Conservation (phyloP, 257 asterid species). For the Solanum tarapatanum region DNA sequence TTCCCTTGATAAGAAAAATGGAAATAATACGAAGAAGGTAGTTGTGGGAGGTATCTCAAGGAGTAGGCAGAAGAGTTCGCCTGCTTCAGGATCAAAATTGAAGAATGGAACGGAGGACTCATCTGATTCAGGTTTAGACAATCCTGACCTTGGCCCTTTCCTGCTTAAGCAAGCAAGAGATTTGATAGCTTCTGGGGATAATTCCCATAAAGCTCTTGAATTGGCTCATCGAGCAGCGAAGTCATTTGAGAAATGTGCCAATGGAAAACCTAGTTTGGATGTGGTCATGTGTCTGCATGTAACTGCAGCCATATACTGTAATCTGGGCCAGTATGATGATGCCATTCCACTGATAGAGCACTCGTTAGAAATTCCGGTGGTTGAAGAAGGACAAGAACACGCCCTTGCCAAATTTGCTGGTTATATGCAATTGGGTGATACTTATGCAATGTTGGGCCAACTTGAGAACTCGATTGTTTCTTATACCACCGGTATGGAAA, state of each 20-base stretch:
- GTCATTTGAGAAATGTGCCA: slow-evolving; percentile 64
- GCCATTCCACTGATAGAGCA: slow-evolving; percentile 70
- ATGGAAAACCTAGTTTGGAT: slow-evolving; percentile 65
- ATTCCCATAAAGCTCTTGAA: slow-evolving; percentile 65
- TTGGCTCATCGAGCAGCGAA: slow-evolving; percentile 68
- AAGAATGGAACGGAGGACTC: slow-evolving; percentile 38
- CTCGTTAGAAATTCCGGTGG: slow-evolving; percentile 58
- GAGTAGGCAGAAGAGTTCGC: slow-evolving; percentile 1
- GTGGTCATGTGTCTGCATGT: slow-evolving; percentile 83
- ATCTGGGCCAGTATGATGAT: slow-evolving; percentile 60
- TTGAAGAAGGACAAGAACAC: slow-evolving; percentile 74
- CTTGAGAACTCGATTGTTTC: slow-evolving; percentile 59
- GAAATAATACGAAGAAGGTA: slow-evolving; percentile 22
- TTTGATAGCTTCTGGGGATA: slow-evolving; percentile 80
- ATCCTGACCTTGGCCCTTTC: slow-evolving; percentile 82
- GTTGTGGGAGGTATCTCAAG: slow-evolving; percentile 17
- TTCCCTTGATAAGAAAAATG: slow-evolving; percentile 24
- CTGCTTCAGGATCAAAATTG: slow-evolving; percentile 26
- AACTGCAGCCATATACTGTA: slow-evolving; percentile 75
- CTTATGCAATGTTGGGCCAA: slow-evolving; percentile 80
- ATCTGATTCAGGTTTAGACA: slow-evolving; percentile 43
- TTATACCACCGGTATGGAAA: slow-evolving; percentile 62
- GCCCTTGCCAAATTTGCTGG: slow-evolving; percentile 97
- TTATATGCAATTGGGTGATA: slow-evolving; percentile 90
- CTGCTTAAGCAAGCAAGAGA: slow-evolving; percentile 84